Conservation (phyloP, 2,329 filamentous ascomycete genomes). For the Tolypocladium endophyticum region DNA sequence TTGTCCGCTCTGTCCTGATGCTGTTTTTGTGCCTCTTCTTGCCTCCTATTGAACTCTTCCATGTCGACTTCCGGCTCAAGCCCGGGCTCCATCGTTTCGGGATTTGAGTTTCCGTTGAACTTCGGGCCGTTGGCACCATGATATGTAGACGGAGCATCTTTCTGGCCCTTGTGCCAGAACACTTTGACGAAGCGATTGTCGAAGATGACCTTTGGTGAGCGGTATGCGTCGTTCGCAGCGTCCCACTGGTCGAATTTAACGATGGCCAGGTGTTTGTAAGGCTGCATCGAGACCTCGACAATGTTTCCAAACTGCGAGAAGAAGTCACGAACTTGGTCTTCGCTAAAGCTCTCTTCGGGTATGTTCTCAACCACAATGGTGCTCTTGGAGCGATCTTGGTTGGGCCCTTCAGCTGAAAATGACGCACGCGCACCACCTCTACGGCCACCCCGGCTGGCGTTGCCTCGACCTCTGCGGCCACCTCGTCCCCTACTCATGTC, state of each 20-base stretch:
- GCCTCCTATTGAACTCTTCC: conserved; percentile 57
- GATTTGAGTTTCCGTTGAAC: conserved; percentile 5
- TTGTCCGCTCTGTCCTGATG: conserved; percentile 56
- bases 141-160: conserved; percentile 16
- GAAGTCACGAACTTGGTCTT: conserved; percentile 55
- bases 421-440: conserved; percentile 35
- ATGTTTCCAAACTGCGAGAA: conserved; percentile 65
- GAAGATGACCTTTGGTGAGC: conserved; percentile 70
- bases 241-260: conserved; percentile 59
- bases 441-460: conserved; percentile 21
- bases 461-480: conserved; percentile 20
- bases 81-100: conserved; percentile 5
- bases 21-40: conserved; percentile 60
- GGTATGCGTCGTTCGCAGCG: conserved; percentile 59
- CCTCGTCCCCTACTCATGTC: conserved; percentile 21
- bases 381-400: conserved; percentile 51
- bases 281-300: conserved; percentile 51
- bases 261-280: conserved; percentile 55
- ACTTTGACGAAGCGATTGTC: conserved; percentile 81
- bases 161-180: conserved; percentile 59
- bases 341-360: conserved; percentile 57
- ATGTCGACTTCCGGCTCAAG: conserved; percentile 51
- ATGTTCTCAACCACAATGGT: conserved; percentile 71
- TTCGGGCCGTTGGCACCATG: conserved; percentile 15
- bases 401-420: conserved; percentile 55